Conservation (phyloP, 2,329 filamentous ascomycete species). For the Calonectria crousiana region DNA sequence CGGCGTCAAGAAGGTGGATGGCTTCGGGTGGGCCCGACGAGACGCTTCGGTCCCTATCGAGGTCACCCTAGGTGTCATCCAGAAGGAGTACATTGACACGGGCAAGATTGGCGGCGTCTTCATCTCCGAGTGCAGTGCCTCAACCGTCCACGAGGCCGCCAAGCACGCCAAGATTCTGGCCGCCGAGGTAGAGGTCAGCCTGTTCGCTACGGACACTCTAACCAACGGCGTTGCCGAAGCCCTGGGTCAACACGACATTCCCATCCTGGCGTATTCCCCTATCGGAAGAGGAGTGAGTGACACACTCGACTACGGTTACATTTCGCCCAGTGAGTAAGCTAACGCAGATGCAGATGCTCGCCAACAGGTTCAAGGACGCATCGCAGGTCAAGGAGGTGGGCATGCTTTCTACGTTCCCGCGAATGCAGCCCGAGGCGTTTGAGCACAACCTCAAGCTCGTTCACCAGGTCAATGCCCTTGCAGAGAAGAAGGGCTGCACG, state of each 20-base stretch:
- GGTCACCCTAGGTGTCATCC: constrained; percentile 56
- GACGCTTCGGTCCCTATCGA: constrained; percentile 63
- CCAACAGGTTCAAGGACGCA: constrained; percentile 42
- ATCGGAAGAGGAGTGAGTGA: constrained; percentile 67
- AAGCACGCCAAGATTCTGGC: constrained; percentile 58
- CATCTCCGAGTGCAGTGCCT: constrained; percentile 64
- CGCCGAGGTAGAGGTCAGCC: constrained; percentile 68
- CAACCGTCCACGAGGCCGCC: constrained; percentile 62
- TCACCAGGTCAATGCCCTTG: constrained; percentile 67
- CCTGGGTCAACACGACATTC: constrained; percentile 74
- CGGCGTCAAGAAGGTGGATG: constrained; percentile 71
- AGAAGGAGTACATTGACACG: constrained; percentile 62
- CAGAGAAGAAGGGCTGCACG: constrained; percentile 70
- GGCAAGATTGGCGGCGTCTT: constrained; percentile 65
- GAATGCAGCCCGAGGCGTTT: constrained; percentile 74
- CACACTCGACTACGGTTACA: background rate
- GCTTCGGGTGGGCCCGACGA: constrained; percentile 70
- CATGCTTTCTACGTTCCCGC: constrained; percentile 55
- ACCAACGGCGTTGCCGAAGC: constrained; percentile 65
- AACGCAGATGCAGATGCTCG: constrained; percentile 43
- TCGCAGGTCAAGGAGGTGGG: constrained; percentile 41
- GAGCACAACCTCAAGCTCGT: constrained; percentile 74
- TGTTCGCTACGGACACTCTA: constrained; percentile 62
- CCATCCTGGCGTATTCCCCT: constrained; percentile 79
- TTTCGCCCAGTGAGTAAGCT: constrained; percentile 7